phyloP scores from a whole-genome alignment of 768 basidiomycete genomes.

The Termitomyces sp. region DNA sequence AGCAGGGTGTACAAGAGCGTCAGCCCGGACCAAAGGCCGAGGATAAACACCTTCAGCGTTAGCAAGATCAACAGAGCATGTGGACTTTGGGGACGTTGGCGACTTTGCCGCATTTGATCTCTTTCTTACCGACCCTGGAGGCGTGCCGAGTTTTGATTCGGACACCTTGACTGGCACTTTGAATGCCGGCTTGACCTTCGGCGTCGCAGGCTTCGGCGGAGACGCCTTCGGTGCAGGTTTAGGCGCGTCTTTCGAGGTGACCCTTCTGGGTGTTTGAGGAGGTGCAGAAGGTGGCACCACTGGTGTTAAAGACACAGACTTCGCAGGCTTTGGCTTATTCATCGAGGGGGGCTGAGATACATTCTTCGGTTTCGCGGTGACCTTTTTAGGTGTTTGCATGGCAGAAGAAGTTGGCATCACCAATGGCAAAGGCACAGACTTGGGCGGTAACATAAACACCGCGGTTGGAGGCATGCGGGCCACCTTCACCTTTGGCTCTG shows the following conservation, averaged over 20 bases:
- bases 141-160: neutral
- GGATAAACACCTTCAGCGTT: neutral
- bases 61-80: neutral
- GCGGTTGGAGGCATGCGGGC: neutral
- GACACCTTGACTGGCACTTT: neutral
- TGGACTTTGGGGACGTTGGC: neutral
- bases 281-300: neutral
- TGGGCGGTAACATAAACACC: slow-evolving; percentile 1
- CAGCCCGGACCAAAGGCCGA: neutral
- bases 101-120: neutral
- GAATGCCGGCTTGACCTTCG: neutral
- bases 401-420: neutral
- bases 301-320: neutral
- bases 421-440: neutral
- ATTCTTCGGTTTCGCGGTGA: neutral
- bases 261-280: neutral
- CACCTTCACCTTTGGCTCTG: neutral
- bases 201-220: neutral
- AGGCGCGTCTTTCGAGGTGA: neutral
- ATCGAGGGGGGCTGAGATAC: neutral
- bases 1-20: neutral
- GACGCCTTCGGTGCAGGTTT: neutral
- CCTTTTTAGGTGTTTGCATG: neutral
- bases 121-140: neutral
- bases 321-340: neutral